Evolutionary conservation across 2,329 filamentous ascomycete genomes (phyloP).

Genomic region (Aureobasidium sp.): DNA sequence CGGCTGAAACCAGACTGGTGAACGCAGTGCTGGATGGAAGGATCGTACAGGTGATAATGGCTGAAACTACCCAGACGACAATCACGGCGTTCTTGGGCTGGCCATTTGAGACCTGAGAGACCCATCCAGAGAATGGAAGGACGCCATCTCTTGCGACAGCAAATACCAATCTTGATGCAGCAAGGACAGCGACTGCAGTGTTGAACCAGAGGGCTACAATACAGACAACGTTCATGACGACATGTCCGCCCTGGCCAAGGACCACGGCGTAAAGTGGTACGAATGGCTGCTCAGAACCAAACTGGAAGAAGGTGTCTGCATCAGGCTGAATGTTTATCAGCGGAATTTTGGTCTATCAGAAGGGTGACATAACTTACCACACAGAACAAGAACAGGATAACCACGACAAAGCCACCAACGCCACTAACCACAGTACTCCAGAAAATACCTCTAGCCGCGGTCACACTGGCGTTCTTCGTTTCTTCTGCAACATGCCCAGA

Average conservation of each 20-base stretch:
- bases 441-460: slow-evolving; percentile 51
- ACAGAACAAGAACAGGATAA: slow-evolving; percentile 53
- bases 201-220: slow-evolving; percentile 42
- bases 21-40: slow-evolving; percentile 42
- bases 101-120: slow-evolving; percentile 45
- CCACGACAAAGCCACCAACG: slow-evolving; percentile 45
- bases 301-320: slow-evolving; percentile 43
- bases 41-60: slow-evolving; percentile 51
- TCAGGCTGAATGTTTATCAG: slow-evolving; percentile 31
- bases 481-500: slow-evolving; percentile 54
- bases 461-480: slow-evolving; percentile 48
- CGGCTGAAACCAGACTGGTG: slow-evolving; percentile 30
- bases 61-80: slow-evolving; percentile 47
- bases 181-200: slow-evolving; percentile 51
- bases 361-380: slow-evolving; percentile 19
- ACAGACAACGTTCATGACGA: slow-evolving; percentile 53
- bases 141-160: slow-evolving; percentile 55
- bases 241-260: slow-evolving; percentile 47
- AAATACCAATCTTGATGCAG: slow-evolving; percentile 53
- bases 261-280: slow-evolving; percentile 50
- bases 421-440: slow-evolving; percentile 52
- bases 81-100: slow-evolving; percentile 54
- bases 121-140: slow-evolving; percentile 51
- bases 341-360: background rate
- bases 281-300: slow-evolving; percentile 50